Percentiles rank a stretch among this genome's conserved stretches.
Conservation (phyloP, 2,329 filamentous ascomycete species). For the Plectosphaerella plurivora region DNA sequence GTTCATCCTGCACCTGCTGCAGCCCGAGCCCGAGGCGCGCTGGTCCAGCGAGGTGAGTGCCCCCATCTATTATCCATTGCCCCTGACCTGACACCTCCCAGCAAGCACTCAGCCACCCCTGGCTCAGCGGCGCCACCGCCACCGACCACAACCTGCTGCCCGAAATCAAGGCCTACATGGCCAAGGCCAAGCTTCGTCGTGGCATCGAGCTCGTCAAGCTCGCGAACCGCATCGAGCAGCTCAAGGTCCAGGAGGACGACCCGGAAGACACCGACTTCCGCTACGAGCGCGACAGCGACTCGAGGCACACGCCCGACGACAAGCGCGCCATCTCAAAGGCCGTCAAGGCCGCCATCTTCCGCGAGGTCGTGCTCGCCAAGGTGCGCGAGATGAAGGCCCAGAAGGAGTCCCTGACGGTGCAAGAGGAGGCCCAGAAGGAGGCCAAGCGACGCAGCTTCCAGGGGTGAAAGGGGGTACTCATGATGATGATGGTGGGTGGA, state of each 20-base stretch:
- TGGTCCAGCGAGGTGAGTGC: conserved; percentile 67
- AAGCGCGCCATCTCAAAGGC: conserved; percentile 37
- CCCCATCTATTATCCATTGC: conserved; percentile 3
- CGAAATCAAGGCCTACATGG: conserved; percentile 92
- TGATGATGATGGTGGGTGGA: not conserved
- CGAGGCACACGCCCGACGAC: conserved; percentile 49
- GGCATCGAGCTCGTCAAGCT: conserved; percentile 97
- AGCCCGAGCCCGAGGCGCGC: conserved; percentile 72
- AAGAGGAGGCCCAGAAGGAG: conserved; percentile 52
- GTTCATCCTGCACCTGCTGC: conserved; percentile 80
- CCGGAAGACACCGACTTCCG: conserved; percentile 66
- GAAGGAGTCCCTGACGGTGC: conserved; percentile 68
- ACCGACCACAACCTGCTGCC: conserved; percentile 96
- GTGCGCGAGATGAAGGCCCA: conserved; percentile 87
- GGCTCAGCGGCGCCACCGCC: conserved; percentile 88
- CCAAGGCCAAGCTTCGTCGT: conserved; percentile 83
- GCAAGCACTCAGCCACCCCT: conserved; percentile 76
- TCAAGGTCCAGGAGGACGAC: conserved; percentile 90
- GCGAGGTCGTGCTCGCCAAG: conserved; percentile 90
- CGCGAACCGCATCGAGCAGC: conserved; percentile 87
- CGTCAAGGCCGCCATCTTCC: conserved; percentile 73
- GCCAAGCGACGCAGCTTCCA: conserved; percentile 30
- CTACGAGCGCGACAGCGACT: conserved; percentile 44
- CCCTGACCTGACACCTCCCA: conserved; percentile 23
- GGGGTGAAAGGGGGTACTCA: conserved; percentile 1